Conservation (phyloP, 2,329 filamentous ascomycete genomes). For the Paramyrothecium sp. region DNA sequence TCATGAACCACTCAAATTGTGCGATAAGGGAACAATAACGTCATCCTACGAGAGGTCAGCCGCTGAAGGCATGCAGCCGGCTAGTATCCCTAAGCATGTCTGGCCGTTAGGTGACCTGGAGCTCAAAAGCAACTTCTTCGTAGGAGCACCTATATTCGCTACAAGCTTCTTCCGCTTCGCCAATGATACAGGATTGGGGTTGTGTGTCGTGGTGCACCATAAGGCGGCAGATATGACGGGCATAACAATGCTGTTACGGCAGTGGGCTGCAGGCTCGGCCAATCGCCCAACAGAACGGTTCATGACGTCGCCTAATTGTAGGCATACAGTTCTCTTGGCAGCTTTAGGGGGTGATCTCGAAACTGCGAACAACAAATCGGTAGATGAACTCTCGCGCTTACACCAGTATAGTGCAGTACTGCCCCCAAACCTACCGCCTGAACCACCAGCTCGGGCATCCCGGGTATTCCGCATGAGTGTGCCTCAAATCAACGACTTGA, state of each 20-base stretch:
- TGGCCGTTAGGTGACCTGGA: not conserved
- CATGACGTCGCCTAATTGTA: not conserved
- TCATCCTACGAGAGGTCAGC: no score
- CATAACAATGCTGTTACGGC: not conserved
- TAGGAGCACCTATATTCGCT: not conserved
- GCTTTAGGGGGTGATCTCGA: no score
- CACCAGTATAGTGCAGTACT: no score
- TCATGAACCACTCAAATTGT: no score
- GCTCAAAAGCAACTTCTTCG: not conserved
- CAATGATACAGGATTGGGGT: not conserved
- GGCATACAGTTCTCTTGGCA: no score
- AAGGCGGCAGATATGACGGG: not conserved
- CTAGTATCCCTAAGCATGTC: not conserved
- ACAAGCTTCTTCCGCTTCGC: not conserved
- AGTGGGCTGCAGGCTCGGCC: not conserved
- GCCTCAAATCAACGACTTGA: not conserved
- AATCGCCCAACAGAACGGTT: no score
- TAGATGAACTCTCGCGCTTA: no score
- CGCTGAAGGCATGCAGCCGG: not conserved
- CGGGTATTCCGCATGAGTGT: not conserved
- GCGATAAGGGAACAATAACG: no score
- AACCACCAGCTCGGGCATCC: not conserved
- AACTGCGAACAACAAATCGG: no score
- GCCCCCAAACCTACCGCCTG: no score
- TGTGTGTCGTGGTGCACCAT: not conserved